Percentiles rank a stretch among this genome's conserved stretches.
phyloP scores from a whole-genome alignment of 2,329 filamentous ascomycete genomes.

The Monosporascus sp. region DNA sequence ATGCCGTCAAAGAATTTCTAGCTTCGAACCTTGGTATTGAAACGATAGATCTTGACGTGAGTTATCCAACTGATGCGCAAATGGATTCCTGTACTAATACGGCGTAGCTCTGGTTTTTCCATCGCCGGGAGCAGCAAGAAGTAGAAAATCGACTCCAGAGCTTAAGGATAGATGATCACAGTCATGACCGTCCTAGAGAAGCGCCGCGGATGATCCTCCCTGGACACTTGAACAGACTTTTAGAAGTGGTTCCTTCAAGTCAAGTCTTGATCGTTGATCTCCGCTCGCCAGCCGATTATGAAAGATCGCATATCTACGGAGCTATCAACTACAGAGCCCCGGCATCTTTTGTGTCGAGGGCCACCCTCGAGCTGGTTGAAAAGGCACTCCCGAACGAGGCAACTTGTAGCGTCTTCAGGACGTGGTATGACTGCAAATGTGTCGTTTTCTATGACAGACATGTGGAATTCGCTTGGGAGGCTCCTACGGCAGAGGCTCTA shows the following conservation, averaged over 20 bases:
- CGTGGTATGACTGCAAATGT: conserved; percentile 42
- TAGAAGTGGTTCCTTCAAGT: conserved; percentile 43
- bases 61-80: conserved; percentile 7
- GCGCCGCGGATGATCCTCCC: conserved; percentile 45
- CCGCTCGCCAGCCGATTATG: conserved; percentile 40
- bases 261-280: conserved; percentile 47
- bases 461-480: conserved; percentile 46
- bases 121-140: conserved; percentile 44
- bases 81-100: conserved; percentile 10
- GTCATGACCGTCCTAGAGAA: conserved; percentile 20
- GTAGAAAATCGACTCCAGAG: conserved; percentile 40
- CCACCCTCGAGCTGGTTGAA: conserved; percentile 47
- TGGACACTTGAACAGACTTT: conserved; percentile 43
- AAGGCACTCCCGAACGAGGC: conserved; percentile 44
- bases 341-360: conserved; percentile 41
- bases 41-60: conserved; percentile 43
- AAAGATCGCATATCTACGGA: conserved; percentile 45
- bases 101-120: conserved; percentile 45
- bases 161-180: conserved; percentile 35
- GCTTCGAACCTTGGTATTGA: conserved; percentile 51
- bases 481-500: conserved; percentile 42
- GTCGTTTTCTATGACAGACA: conserved; percentile 49
- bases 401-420: conserved; percentile 40
- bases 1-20: conserved; percentile 46
- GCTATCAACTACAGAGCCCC: conserved; percentile 49